Percentiles rank a stretch among this genome's conserved stretches.
Evolutionary conservation across 176 grass and related monocot species (phyloP).

Genomic region (Olyra latifolia): DNA sequence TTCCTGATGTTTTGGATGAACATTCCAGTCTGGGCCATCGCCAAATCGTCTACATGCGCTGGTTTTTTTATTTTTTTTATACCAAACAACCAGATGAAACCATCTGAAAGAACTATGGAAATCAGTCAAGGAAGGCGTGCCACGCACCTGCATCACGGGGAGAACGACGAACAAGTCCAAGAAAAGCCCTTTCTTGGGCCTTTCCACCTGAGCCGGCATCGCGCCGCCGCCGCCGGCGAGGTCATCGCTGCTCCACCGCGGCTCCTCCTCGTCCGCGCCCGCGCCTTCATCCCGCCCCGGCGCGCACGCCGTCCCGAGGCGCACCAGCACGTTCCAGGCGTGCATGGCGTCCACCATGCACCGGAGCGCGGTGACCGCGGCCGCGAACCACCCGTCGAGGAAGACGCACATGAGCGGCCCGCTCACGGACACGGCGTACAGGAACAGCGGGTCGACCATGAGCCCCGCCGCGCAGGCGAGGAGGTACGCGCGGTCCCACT

Average conservation of each 20-base stretch:
- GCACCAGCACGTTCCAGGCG: conserved; percentile 35
- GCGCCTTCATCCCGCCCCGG: background rate
- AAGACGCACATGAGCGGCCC: conserved; percentile 74
- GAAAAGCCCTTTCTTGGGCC: conserved; percentile 13
- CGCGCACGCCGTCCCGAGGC: background rate
- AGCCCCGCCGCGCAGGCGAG: conserved; percentile 74
- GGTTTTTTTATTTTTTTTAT: background rate
- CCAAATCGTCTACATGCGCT: background rate
- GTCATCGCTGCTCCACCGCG: background rate
- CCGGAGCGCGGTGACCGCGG: conserved; percentile 69
- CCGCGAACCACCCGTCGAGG: conserved; percentile 78
- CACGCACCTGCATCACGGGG: conserved; percentile 51
- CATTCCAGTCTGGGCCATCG: background rate
- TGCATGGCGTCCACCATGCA: conserved; percentile 73
- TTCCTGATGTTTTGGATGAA: background rate
- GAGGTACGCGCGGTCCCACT: conserved; percentile 82
- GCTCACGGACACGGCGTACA: conserved; percentile 70
- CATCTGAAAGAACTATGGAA: background rate
- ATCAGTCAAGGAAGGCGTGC: background rate
- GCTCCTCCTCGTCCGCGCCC: conserved; percentile 17
- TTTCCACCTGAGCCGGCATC: background rate
- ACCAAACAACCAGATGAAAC: background rate
- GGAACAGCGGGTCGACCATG: conserved; percentile 82
- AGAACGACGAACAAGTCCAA: conserved; percentile 45
- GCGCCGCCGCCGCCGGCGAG: background rate